Evolutionary conservation across 2,329 filamentous ascomycete genomes (phyloP), one percentile per base, ranked within the genome.

Genomic region (Alternaria incomplexa): DNA sequence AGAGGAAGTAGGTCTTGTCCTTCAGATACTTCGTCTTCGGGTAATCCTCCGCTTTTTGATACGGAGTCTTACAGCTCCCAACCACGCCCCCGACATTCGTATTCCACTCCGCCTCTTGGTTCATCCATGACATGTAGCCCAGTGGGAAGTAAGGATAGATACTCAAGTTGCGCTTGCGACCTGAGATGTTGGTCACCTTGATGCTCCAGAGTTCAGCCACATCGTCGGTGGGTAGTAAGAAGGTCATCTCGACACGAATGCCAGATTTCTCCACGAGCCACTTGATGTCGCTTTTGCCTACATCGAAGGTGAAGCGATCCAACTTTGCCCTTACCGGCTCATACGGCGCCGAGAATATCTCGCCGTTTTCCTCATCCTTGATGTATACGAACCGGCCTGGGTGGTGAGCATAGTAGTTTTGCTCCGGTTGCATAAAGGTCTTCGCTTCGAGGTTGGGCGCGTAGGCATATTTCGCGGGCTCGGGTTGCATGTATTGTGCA

Each of bases 111-210:
- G 83, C 85, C 30, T 84, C 85, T 72, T 87, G 86, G 72, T 87
- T 88, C 86, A 88, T 88, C 86, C 86, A 88, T 13, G 86, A 87
- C 85, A 87, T 87, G 76, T 86, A 87, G n/a, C 86, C 86, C 56
- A 87, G 81, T 36, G 85, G 83, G 74, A 88, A 88, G 68, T 87
- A 87, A 0, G 86, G 85, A 62, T 86, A 87, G 28, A 87, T 75
- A 72, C 84, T 85, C 64, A 87, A 72, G 48, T 80, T 83, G 13
- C 85, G 81, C 6, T 80, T 74, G 4, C 81, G 80, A 25, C 72
- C 73, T 0, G 84, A 84, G 8, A 84, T 56, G 66, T 88, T 88
- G 15, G 81, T 84, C 25, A 87, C 83, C 56, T 80, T 82, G 61
- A 88, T 77, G 20, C 81, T 84, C 86, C 86, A 88, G 22, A 88